Evolutionary conservation across 345 rosid species (phyloP), one percentile per base, ranked within the genome.

Genomic region (Citrus glauca): DNA sequence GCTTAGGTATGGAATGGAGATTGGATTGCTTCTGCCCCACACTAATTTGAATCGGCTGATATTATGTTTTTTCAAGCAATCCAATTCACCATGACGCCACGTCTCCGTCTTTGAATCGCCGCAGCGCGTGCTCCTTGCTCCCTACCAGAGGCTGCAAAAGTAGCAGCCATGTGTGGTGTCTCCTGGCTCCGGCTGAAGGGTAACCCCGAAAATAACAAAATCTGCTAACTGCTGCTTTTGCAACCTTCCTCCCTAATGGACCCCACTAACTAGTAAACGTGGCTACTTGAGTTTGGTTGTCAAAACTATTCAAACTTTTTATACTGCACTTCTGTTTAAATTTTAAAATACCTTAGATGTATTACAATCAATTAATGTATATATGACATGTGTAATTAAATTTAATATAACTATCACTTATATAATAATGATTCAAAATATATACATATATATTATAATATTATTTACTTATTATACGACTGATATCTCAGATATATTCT

Each of bases 161-260:
- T 13, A 3, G 30, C 2, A 25, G 59, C 79, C 84, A 78, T 0
- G 28, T 84, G 85, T 57, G 42, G n/a, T 40, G 71, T 6, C 69
- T 40, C 73, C 61, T 67, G 87, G 28, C 72, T 53, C 68, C 65
- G 79, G 87, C 82, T 75, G 85, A 79, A 82, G 74, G 69, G 83
- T 82, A 79, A 72, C 33, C 72, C 55, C 64, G 33, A 3, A 27
- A 7, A 20, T 2, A 24, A 10, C 28, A 73, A 40, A 24, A 19
- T 16, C n/a, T 22, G 19, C 25, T 4, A 27, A 40, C 38, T 42
- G 45, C 24, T 71, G 19, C 3, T 53, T 9, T 25, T 16, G 20
- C 33, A 11, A 27, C 7, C 28, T 61, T 1, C 14, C 6, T 1
- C 7, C 6, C 16, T 7, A 2, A 14, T 50, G 62, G 71, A 30